Conservation (phyloP, 805 yeast genomes). For the Lipomyces starkeyi region DNA sequence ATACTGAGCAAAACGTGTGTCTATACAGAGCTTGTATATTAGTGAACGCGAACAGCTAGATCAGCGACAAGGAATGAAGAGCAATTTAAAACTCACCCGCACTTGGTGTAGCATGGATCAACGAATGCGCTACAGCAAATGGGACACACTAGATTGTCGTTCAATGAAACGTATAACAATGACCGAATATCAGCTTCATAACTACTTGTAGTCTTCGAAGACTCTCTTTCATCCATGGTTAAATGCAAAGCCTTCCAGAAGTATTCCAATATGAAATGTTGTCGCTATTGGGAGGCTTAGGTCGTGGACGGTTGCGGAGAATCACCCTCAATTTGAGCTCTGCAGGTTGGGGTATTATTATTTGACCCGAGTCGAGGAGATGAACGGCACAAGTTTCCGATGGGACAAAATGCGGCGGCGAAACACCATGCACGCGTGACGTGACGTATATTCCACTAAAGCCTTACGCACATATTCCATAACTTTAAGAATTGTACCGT, state of each 20-base stretch:
- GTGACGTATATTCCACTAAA: not conserved
- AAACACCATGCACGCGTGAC: not conserved
- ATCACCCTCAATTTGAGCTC: not conserved
- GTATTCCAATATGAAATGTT: not conserved
- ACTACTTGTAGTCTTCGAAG: not conserved
- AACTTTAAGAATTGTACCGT: not conserved
- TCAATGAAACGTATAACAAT: slow-evolving; percentile 26
- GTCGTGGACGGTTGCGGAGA: not conserved
- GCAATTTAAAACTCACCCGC: slow-evolving; percentile 50
- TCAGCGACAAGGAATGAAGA: not conserved
- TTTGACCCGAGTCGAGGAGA: not conserved
- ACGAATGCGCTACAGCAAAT: slow-evolving; percentile 71
- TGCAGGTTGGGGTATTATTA: not conserved
- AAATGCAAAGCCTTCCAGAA: not conserved
- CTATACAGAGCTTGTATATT: slow-evolving; percentile 9
- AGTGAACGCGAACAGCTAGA: not conserved
- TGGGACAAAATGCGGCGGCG: too few species aligned
- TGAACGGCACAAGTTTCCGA: too few species aligned
- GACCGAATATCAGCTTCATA: slow-evolving; percentile 23
- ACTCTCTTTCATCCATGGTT: not conserved
- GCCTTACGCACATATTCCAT: not conserved
- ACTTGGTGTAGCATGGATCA: slow-evolving; percentile 64
- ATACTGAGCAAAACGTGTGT: slow-evolving; percentile 67
- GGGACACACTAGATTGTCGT: slow-evolving; percentile 53
- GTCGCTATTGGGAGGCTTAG: not conserved